Evolutionary conservation across 306 rosid species (phyloP).

Genomic region (Inga laurina): DNA sequence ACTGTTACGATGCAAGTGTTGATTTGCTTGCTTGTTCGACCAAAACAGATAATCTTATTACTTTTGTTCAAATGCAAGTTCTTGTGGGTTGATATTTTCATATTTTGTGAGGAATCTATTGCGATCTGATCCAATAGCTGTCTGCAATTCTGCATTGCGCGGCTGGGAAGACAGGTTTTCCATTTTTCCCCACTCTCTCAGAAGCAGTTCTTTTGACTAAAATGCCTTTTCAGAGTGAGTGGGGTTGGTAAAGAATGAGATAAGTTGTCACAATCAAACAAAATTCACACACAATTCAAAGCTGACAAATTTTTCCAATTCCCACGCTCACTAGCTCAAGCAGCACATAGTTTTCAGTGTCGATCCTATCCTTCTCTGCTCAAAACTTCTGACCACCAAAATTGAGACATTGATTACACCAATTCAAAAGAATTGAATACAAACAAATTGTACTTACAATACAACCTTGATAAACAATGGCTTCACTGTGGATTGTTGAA

Average conservation of each 20-base stretch:
- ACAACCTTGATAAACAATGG: conserved; percentile 51
- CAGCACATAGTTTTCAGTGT: conserved; percentile 26
- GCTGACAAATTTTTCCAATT: not conserved
- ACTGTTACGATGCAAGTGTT: not conserved
- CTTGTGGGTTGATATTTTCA: not conserved
- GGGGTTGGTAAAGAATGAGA: not conserved
- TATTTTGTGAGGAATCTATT: not conserved
- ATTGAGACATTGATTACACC: conserved; percentile 55
- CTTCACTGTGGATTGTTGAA: conserved; percentile 38
- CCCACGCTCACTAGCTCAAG: conserved; percentile 27
- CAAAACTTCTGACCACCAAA: conserved; percentile 42
- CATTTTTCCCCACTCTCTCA: not conserved
- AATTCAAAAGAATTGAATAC: conserved; percentile 64
- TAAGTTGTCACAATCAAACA: conserved; percentile 11
- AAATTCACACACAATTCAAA: conserved; percentile 1
- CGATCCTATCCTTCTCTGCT: conserved; percentile 37
- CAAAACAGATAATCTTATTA: not conserved
- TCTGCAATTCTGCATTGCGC: not conserved
- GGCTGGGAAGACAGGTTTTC: not conserved
- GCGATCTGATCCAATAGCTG: not conserved
- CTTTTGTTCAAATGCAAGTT: too few species aligned
- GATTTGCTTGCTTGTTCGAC: not conserved
- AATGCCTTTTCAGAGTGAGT: not conserved
- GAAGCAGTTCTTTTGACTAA: not conserved
- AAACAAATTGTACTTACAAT: conserved; percentile 43